Percentiles rank a stretch among this genome's conserved stretches.
Conservation (phyloP, 371 early-diverging fungal genomes). For the Mortierella sp. region DNA sequence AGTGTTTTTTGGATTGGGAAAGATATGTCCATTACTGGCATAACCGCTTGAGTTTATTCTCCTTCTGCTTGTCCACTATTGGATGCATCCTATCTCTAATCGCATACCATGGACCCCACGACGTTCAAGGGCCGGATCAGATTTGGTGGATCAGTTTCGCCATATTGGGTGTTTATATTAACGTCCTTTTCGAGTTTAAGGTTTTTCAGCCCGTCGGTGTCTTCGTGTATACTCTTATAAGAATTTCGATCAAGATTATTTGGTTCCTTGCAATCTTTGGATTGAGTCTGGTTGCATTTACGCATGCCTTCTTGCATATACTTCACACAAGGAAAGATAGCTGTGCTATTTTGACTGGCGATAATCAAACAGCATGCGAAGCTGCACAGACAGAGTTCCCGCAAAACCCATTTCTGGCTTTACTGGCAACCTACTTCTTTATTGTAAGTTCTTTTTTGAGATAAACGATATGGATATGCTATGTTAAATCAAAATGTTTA, state of each 20-base stretch:
- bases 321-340: conserved; percentile 15
- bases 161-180: conserved; percentile 27
- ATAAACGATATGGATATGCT: no score
- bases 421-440: no score
- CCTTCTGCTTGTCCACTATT: conserved; percentile 10
- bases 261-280: conserved; percentile 42
- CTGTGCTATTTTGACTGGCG: neutral
- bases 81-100: conserved; percentile 21
- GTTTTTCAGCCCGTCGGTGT: conserved; percentile 36
- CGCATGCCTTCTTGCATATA: conserved; percentile 22
- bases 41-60: conserved; percentile 26
- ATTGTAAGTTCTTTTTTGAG: no score
- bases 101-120: neutral
- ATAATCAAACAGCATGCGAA: no score
- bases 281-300: conserved; percentile 29
- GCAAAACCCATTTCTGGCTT: no score
- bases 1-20: no score
- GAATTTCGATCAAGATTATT: conserved; percentile 23
- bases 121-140: conserved; percentile 10
- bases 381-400: no score
- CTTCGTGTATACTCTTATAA: conserved; percentile 42
- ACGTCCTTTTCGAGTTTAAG: conserved; percentile 48
- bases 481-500: no score
- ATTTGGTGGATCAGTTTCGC: conserved; percentile 39
- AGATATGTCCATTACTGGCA: conserved; percentile 16